Base-by-base conservation (phyloP, 2,329 filamentous ascomycete genomes). In the Trichoderma sp. region DNA sequence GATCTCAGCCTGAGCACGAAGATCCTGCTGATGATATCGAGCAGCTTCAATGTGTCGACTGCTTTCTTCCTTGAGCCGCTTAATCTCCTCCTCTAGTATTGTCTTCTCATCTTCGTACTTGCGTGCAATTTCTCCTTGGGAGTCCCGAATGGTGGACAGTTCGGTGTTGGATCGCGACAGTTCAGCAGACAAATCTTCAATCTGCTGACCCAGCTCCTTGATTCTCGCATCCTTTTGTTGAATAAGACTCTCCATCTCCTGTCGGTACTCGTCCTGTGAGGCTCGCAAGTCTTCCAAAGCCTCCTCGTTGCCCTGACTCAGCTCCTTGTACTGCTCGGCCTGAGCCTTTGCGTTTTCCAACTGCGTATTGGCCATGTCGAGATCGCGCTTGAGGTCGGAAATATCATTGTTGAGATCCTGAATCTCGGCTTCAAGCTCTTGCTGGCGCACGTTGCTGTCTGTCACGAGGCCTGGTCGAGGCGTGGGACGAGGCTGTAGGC, bases 1-100 rank as follows among this genome's bases (percentile, higher is more conserved):
- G 77, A 99, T 98, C 58, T 97, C 93, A 32, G 95, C 95, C 81
- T 99, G 96, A 0, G 93, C 91, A 73, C 96, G 95, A 56, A 98
- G 89, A 77, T 98, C 95, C 77, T 97, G 92, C 79, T 97, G 93
- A 79, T 97, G 93, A 79, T 92, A 94, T 75, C 93, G 91, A 36
- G 93, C 91, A 64, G 94, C 91, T 73, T 94, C 92, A 73, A 90
- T 87, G 79, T 95, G 91, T 68, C 92, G 89, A 75, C 94, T 92
- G 72, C 92, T 92, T 75, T 97, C 92, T 62, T 97, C 94, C 80
- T 93, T 96, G 32, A 98, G 84, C 39, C 93, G 89, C 26, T 88
- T 85, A 68, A 98, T 90, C 77, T 98, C 94, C 11, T 91, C 87
- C 76, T 97, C 92, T 6, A 96, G 86, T 21, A 89, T 88, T 6